Evolutionary conservation across 2,329 filamentous ascomycete species (phyloP), one percentile per base, ranked within the genome.

Genomic region (Tolypocladium amazonense): DNA sequence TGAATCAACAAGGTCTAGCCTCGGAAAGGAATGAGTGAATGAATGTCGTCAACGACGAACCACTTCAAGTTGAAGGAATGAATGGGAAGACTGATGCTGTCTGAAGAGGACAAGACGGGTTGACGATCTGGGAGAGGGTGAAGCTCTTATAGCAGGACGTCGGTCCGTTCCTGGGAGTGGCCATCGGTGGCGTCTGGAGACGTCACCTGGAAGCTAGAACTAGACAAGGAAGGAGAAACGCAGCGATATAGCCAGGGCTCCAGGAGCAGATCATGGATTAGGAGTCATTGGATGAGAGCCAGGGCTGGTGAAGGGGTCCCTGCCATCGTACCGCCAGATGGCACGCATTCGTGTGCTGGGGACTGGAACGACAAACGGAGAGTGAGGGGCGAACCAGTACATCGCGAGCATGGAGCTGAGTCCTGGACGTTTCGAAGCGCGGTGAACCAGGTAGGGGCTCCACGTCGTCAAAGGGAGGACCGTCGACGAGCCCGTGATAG

Each of bases 1-100:
- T 62, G 52, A 59, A 59, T 23, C 45, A 67, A 64, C 62, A 67
- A 75, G 75, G 76, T 68, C 72, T 72, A 75, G 67, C 66, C 70
- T 72, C 64, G 67, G 62, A 59, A 65, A 63, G 63, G 61, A 63
- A 63, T 62, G 57, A 67, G 60, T 65, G 67, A 65, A 62, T 62
- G 67, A 68, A 68, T 64, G 67, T 69, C 68, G 67, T 70, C 67
- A 69, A 72, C 69, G 69, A 68, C 65, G 62, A 64, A 61, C 39
- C 56, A 61, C 61, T 20, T 61, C 50, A 38, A 54, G 64, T 63
- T 56, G 62, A 66, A 66, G 62, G 61, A 65, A 60, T 33, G 45
- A 37, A 52, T 47, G 30, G 33, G 58, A 60, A 59, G 57, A 55
- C 58, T 33, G 55, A 58, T 35, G 55, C 45, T 60, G 57, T 58